Evolutionary conservation across 2,329 filamentous ascomycete genomes (phyloP), one percentile per base, ranked within the genome.

Genomic region (Colletotrichum sp.): DNA sequence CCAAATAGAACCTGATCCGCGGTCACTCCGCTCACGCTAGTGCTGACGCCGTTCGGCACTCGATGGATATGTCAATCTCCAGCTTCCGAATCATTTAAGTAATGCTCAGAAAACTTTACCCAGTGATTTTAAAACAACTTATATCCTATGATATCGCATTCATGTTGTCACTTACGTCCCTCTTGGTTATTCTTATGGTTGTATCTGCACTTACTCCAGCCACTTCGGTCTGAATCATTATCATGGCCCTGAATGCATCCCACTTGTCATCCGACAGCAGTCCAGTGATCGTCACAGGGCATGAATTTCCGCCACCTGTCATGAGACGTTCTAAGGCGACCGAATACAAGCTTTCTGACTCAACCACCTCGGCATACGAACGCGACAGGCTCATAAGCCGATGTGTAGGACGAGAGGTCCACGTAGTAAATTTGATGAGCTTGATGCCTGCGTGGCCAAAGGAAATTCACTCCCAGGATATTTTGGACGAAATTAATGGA

Each of bases 271-370:
- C 18, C 44, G 44, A 22, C n/a, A 13, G 44, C 44, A 48, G 44
- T 4, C 44, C 44, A 8, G n/a, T 48, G 9, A 48, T 48, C 44
- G 3, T 48, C 10, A 6, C n/a, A 6, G 44, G 10, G n/a, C 44
- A 48, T 5, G n/a, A 1, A 22, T 6, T 48, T 48, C 0, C 0
- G 44, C n/a, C n/a, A n/a, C 6, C 44, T 22, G 18, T 22, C 22
- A 13, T n/a, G n/a, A 22, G 9, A 2, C n/a, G 1, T n/a, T 48
- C n/a, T 4, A 48, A 48, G n/a, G n/a, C 18, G 44, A 22, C 44
- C 0, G 10, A 48, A 48, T n/a, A 12, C 10, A 48, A 22, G 44
- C n/a, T 22, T 48, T 22, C 44, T 7, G 44, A 6, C 44, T 48
- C 10, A 22, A 22, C n/a, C 6, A 6, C 44, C 44, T 48, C n/a